These are phyloP conservation scores for Pelagophyceae sp. DNA, from an alignment of 352 stramenopile species.

Conservation along the genomic window DNA sequence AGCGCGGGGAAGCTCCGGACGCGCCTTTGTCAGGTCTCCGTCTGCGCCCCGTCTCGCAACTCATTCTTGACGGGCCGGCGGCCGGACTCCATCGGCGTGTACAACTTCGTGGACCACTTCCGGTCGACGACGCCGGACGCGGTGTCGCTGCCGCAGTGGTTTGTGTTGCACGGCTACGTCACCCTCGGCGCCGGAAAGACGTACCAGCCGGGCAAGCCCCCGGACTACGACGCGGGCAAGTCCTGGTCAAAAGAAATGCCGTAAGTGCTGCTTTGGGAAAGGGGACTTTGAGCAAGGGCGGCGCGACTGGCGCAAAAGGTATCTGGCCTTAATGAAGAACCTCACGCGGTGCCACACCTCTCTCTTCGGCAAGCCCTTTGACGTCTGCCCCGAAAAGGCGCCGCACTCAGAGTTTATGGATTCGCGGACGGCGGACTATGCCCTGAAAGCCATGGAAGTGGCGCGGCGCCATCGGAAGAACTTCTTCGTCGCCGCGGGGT, in stretches of 20 bases:
- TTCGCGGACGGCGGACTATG: neutral
- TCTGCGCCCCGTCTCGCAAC: slow-evolving; percentile 25
- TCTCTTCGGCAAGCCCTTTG: neutral
- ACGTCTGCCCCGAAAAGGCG: slow-evolving; percentile 1
- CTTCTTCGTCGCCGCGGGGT: slow-evolving; percentile 24
- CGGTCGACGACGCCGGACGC: neutral
- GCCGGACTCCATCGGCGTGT: slow-evolving; percentile 15
- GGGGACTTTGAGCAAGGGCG: neutral
- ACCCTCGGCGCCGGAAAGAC: slow-evolving; percentile 25
- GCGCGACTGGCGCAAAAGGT: slow-evolving; percentile 5
- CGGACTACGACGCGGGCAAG: slow-evolving; percentile 17
- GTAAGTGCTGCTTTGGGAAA: no score
- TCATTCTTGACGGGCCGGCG: slow-evolving; percentile 15
- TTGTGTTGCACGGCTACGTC: slow-evolving; percentile 19
- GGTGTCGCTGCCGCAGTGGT: slow-evolving; percentile 20
- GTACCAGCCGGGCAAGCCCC: slow-evolving; percentile 22
- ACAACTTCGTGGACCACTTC: slow-evolving; percentile 23
- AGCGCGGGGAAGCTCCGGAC: no score
- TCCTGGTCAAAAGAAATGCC: slow-evolving; percentile 17
- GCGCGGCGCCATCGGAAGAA: neutral
- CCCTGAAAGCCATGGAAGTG: neutral
- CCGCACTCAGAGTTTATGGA: neutral
- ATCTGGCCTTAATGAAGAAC: slow-evolving; percentile 16
- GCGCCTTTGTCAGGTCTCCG: slow-evolving; percentile 10
- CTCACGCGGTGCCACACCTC: slow-evolving; percentile 1